phyloP scores from a whole-genome alignment of 192 early-diverging fungal species.

The Pilaira anomala region DNA sequence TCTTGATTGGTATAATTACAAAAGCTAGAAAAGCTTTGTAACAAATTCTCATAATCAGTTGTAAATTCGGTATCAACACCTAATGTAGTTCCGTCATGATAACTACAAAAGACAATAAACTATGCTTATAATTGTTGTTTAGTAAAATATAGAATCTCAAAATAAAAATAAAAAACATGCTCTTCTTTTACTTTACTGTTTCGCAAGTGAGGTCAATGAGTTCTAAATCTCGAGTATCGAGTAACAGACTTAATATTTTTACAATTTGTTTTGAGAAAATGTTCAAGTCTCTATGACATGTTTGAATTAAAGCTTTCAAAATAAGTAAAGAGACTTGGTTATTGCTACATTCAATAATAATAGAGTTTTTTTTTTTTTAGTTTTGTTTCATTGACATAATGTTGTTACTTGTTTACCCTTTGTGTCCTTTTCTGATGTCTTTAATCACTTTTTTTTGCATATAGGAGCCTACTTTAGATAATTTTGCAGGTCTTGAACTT shows the following conservation, averaged over 20 bases:
- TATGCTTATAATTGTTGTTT: slow-evolving; percentile 24
- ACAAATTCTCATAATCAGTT: slow-evolving; percentile 52
- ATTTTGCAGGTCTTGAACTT: slow-evolving; percentile 81
- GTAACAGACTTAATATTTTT: slow-evolving; percentile 58
- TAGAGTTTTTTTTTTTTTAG: not conserved
- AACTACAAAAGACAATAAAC: slow-evolving; percentile 68
- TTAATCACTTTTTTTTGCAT: slow-evolving; percentile 66
- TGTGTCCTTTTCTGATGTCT: slow-evolving; percentile 61
- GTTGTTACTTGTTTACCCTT: slow-evolving; percentile 49
- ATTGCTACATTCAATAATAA: slow-evolving; percentile 40
- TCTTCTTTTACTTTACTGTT: slow-evolving; percentile 45
- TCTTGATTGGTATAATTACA: slow-evolving; percentile 34
- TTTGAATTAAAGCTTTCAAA: slow-evolving; percentile 64
- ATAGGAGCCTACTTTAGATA: slow-evolving; percentile 84
- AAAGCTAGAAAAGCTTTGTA: slow-evolving; percentile 52
- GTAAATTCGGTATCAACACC: slow-evolving; percentile 66
- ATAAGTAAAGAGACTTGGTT: slow-evolving; percentile 71
- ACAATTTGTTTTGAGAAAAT: slow-evolving; percentile 82
- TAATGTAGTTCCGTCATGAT: slow-evolving; percentile 68
- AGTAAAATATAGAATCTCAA: slow-evolving; percentile 7
- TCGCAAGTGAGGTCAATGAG: slow-evolving; percentile 56
- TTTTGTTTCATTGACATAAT: not conserved
- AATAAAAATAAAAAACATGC: not conserved
- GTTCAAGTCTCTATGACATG: slow-evolving; percentile 73
- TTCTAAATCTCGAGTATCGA: slow-evolving; percentile 57